Evolutionary conservation across 768 basidiomycete genomes (phyloP).

Genomic region (Podaxis pistillaris): DNA sequence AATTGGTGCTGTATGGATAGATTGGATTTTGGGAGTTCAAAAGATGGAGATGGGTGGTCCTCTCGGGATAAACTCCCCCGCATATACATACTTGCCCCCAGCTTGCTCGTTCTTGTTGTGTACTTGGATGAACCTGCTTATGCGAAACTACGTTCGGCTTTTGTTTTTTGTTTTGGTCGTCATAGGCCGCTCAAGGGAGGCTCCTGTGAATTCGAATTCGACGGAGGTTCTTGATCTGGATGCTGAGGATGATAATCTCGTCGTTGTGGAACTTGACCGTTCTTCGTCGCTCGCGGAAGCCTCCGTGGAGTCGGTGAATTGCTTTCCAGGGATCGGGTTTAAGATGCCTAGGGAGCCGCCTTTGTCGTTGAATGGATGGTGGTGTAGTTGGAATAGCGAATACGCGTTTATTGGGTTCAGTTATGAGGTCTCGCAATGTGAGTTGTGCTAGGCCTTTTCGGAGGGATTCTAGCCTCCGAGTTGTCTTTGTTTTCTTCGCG

Average conservation of each 20-base stretch:
- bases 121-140: background rate
- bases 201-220: background rate
- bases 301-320: constrained; percentile 18
- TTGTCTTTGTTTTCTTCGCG: too few relatives aligned
- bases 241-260: too few relatives aligned
- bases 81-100: background rate
- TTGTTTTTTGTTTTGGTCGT: background rate
- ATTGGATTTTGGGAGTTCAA: too few relatives aligned
- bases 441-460: constrained; percentile 16
- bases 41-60: background rate
- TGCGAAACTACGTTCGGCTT: background rate
- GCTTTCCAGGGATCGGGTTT: constrained; percentile 46
- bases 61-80: background rate
- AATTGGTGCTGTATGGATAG: too few relatives aligned
- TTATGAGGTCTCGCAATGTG: constrained; percentile 69
- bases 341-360: constrained; percentile 53
- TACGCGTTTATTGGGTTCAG: constrained; percentile 79
- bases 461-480: too few relatives aligned
- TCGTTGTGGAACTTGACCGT: background rate
- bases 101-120: background rate
- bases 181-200: background rate
- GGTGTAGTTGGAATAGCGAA: constrained; percentile 63
- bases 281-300: background rate
- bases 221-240: background rate
- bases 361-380: constrained; percentile 47